Evolutionary conservation across 192 early-diverging fungal species (phyloP).

Genomic region (Thamnidium elegans): DNA sequence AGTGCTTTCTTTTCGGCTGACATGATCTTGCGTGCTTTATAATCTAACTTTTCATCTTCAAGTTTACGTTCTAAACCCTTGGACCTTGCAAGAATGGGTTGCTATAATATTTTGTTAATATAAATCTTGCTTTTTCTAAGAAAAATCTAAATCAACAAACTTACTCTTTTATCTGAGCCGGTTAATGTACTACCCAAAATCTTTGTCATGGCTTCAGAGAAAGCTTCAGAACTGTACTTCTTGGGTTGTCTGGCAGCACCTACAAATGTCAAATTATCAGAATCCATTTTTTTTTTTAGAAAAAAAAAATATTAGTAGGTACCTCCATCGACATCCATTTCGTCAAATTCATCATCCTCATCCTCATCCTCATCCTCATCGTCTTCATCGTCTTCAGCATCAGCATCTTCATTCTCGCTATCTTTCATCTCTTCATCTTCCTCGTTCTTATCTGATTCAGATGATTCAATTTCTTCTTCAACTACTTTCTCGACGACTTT

Average conservation of each 20-base stretch:
- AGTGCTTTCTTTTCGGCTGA: constrained; percentile 68
- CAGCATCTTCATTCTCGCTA: constrained; percentile 38
- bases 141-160: neutral
- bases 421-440: constrained; percentile 32
- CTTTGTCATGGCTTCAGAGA: constrained; percentile 66
- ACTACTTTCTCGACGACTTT: constrained; percentile 16
- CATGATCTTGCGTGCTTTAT: constrained; percentile 75
- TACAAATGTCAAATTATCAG: neutral
- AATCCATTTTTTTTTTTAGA: neutral
- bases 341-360: constrained; percentile 7
- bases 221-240: constrained; percentile 54
- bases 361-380: constrained; percentile 6
- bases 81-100: constrained; percentile 83
- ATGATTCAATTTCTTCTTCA: constrained; percentile 31
- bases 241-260: constrained; percentile 25
- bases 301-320: neutral
- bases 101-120: constrained; percentile 38
- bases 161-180: constrained; percentile 40
- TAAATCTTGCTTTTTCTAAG: neutral
- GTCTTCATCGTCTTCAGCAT: constrained; percentile 10
- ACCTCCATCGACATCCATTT: constrained; percentile 12
- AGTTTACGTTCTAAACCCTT: constrained; percentile 77
- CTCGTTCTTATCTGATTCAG: constrained; percentile 23
- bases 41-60: constrained; percentile 81
- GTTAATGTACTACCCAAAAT: constrained; percentile 56